phyloP scores from a whole-genome alignment of 2,329 filamentous ascomycete species.

The Pseudogymnoascus sp. region DNA sequence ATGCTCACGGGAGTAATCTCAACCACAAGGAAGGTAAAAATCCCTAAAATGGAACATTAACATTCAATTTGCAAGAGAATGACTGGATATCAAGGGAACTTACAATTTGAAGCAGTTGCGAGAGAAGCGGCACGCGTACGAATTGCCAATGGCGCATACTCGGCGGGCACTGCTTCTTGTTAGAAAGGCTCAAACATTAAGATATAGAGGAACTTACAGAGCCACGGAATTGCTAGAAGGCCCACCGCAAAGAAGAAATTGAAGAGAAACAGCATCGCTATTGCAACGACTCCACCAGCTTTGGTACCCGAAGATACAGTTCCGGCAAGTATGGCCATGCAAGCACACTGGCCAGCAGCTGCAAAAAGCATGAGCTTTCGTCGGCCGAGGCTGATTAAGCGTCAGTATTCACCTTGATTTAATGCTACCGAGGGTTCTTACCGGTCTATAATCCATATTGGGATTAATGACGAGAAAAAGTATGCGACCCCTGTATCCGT shows the following conservation, averaged over 20 bases:
- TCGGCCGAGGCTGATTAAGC: slow-evolving; percentile 38
- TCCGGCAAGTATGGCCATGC: slow-evolving; percentile 52
- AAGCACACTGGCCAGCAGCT: slow-evolving; percentile 33
- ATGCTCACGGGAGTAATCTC: slow-evolving; percentile 32
- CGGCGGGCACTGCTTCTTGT: slow-evolving; percentile 36
- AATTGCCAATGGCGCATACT: slow-evolving; percentile 43
- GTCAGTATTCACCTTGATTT: background rate
- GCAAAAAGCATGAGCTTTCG: slow-evolving; percentile 53
- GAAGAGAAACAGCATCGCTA: slow-evolving; percentile 38
- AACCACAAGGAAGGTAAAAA: slow-evolving; percentile 26
- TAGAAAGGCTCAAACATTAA: background rate
- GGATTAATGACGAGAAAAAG: slow-evolving; percentile 33
- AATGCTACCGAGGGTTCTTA: background rate
- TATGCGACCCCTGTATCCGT: slow-evolving; percentile 32
- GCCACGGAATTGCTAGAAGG: slow-evolving; percentile 48
- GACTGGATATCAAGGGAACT: background rate
- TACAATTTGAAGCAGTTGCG: slow-evolving; percentile 34
- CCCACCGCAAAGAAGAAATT: slow-evolving; percentile 45
- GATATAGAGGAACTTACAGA: slow-evolving; percentile 23
- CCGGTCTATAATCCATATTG: slow-evolving; percentile 39
- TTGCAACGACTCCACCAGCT: slow-evolving; percentile 34
- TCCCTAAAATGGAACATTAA: slow-evolving; percentile 9
- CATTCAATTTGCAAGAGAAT: background rate
- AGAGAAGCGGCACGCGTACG: slow-evolving; percentile 36
- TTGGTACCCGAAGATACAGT: slow-evolving; percentile 36